phyloP scores from a whole-genome alignment of 805 yeast species.

The Candida golubevii region DNA sequence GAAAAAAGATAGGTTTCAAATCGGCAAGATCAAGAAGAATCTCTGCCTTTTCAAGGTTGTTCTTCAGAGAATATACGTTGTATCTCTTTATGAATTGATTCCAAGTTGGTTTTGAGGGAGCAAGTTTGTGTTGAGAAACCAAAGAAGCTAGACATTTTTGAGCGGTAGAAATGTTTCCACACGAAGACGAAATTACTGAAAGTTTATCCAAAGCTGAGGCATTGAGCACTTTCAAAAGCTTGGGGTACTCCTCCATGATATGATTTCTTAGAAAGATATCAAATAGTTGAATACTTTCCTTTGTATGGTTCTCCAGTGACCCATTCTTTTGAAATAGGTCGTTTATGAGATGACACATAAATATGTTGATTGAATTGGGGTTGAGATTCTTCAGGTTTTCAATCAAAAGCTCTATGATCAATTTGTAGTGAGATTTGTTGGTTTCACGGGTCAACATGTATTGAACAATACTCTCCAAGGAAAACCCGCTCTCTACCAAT shows the following conservation, averaged over 20 bases:
- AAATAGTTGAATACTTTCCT: constrained; percentile 5
- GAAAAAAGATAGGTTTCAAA: constrained; percentile 29
- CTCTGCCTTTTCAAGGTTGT: constrained; percentile 7
- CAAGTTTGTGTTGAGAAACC: constrained; percentile 8
- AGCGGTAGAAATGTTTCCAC: constrained; percentile 15
- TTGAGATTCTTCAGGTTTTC: constrained; percentile 12
- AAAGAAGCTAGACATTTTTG: constrained; percentile 13
- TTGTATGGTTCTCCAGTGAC: not conserved
- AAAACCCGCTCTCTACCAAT: constrained; percentile 1
- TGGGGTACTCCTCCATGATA: constrained; percentile 13
- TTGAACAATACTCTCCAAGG: constrained; percentile 10
- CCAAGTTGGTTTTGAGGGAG: constrained; percentile 24
- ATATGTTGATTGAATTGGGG: constrained; percentile 9
- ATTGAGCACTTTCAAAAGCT: constrained; percentile 14
- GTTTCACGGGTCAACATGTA: constrained; percentile 15
- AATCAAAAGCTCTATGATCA: constrained; percentile 12
- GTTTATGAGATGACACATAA: constrained; percentile 13
- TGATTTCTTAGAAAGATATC: not conserved
- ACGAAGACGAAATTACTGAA: constrained; percentile 18
- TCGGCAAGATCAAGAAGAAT: constrained; percentile 20
- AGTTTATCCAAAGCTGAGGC: constrained; percentile 22
- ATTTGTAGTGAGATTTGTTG: constrained; percentile 9
- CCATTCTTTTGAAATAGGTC: constrained; percentile 5
- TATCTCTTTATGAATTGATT: constrained; percentile 18
- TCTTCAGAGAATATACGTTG: constrained; percentile 6